A percentile compares a stretch with the other conserved stretches of the same genome.
Conservation (phyloP, 2,329 filamentous ascomycete species). For the Mariannaea elegans region DNA sequence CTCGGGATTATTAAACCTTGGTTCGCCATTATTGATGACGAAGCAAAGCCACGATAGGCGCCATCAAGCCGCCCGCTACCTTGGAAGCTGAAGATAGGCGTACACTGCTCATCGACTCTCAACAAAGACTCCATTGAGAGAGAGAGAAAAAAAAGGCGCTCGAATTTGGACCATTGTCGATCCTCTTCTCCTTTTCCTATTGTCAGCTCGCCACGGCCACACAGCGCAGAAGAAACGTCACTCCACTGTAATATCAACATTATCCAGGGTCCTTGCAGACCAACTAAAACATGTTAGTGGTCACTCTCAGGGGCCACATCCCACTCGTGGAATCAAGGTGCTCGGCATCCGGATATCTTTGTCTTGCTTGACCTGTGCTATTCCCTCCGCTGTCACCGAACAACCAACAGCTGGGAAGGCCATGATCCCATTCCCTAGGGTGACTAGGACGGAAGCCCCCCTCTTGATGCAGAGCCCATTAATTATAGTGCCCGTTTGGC, state of each 20-base stretch:
- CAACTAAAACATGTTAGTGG: background rate
- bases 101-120: too few relatives aligned
- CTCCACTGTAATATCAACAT: slow-evolving; percentile 20
- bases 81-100: too few relatives aligned
- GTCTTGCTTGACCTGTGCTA: background rate
- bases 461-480: background rate
- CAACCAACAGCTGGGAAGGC: background rate
- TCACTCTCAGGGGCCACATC: background rate
- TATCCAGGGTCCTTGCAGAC: background rate
- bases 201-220: background rate
- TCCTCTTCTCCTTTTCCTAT: background rate
- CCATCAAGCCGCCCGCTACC: too few relatives aligned
- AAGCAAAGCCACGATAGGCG: slow-evolving; percentile 5
- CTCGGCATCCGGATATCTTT: background rate
- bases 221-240: background rate
- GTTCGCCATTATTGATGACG: slow-evolving; percentile 6
- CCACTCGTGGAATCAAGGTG: slow-evolving; percentile 10
- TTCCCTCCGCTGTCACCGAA: slow-evolving; percentile 3
- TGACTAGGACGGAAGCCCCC: background rate
- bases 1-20: too few relatives aligned
- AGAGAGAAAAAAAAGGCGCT: background rate
- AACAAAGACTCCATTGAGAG: too few relatives aligned
- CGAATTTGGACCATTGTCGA: slow-evolving; percentile 3
- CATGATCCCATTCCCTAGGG: slow-evolving; percentile 11
- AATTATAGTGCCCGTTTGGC: too few relatives aligned